phyloP scores from a whole-genome alignment of 192 early-diverging fungal genomes.

The Backusella luteola region DNA sequence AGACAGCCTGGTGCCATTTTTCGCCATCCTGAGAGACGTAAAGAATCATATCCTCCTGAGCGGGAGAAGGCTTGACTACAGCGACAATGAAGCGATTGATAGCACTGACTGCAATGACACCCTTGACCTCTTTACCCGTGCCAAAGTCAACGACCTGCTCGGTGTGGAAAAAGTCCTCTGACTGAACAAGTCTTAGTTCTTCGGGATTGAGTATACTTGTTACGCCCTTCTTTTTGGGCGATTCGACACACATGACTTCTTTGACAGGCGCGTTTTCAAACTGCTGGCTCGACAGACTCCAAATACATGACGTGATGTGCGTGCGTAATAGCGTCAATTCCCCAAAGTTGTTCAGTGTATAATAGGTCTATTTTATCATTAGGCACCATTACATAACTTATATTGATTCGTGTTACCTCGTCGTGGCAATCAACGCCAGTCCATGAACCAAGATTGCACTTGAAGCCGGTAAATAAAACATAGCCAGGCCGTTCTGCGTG shows the following conservation, averaged over 20 bases:
- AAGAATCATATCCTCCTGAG: slow-evolving; percentile 25
- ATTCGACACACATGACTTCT: slow-evolving; percentile 72
- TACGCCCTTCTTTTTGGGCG: slow-evolving; percentile 20
- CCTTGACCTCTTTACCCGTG: slow-evolving; percentile 51
- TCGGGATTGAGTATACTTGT: slow-evolving; percentile 30
- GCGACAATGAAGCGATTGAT: slow-evolving; percentile 70
- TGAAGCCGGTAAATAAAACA: slow-evolving; percentile 63
- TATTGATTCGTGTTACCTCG: slow-evolving; percentile 39
- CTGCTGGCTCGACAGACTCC: slow-evolving; percentile 61
- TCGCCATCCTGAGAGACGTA: slow-evolving; percentile 34
- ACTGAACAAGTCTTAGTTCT: slow-evolving; percentile 57
- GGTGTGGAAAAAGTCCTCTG: slow-evolving; percentile 73
- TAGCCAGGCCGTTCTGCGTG: slow-evolving; percentile 65
- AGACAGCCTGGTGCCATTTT: slow-evolving; percentile 40
- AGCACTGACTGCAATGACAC: slow-evolving; percentile 72
- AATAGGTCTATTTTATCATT: slow-evolving; percentile 43
- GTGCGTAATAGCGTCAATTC: slow-evolving; percentile 51
- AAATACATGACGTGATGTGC: slow-evolving; percentile 68
- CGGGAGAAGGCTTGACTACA: slow-evolving; percentile 52
- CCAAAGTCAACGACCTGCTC: slow-evolving; percentile 58
- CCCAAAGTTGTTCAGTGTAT: slow-evolving; percentile 69
- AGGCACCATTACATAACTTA: not conserved
- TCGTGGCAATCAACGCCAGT: slow-evolving; percentile 55
- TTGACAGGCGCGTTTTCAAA: slow-evolving; percentile 65
- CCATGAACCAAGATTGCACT: slow-evolving; percentile 47